Conservation (phyloP, 441 rosid species). For the Adansonia grandidieri region DNA sequence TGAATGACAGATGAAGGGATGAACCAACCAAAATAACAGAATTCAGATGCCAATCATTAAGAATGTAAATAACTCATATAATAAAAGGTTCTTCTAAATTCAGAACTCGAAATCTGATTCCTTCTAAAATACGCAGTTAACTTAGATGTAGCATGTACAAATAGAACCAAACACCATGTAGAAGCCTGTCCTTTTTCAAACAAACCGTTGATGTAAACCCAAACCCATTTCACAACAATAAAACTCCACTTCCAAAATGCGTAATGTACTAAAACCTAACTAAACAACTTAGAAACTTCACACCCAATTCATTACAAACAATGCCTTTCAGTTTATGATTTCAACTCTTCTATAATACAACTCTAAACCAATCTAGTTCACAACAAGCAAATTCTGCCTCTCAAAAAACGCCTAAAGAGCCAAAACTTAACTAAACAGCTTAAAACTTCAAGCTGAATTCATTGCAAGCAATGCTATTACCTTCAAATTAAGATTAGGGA, state of each 20-base stretch:
- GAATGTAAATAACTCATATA: not conserved
- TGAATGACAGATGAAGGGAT: not conserved
- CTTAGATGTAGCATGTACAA: not conserved
- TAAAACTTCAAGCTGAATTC: not conserved
- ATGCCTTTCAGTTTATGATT: not conserved
- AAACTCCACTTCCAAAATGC: conserved; percentile 1
- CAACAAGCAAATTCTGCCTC: not conserved
- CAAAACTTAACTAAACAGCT: not conserved
- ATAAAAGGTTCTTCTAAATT: not conserved
- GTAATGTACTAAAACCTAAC: not conserved
- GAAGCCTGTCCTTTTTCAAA: not conserved
- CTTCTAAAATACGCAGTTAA: not conserved
- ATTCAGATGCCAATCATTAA: not conserved
- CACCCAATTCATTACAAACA: not conserved
- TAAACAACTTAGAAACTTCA: not conserved
- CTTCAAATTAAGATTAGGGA: not conserved
- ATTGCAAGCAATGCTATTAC: not conserved
- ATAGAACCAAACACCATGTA: not conserved
- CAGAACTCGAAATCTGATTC: not conserved
- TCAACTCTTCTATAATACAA: not conserved
- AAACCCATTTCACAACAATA: conserved; percentile 5
- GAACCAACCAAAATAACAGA: not conserved
- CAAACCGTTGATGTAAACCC: not conserved
- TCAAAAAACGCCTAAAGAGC: not conserved
- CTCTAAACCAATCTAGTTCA: not conserved